Base-by-base conservation (phyloP, 768 basidiomycete genomes). In the Boletus pseudopeckii region DNA sequence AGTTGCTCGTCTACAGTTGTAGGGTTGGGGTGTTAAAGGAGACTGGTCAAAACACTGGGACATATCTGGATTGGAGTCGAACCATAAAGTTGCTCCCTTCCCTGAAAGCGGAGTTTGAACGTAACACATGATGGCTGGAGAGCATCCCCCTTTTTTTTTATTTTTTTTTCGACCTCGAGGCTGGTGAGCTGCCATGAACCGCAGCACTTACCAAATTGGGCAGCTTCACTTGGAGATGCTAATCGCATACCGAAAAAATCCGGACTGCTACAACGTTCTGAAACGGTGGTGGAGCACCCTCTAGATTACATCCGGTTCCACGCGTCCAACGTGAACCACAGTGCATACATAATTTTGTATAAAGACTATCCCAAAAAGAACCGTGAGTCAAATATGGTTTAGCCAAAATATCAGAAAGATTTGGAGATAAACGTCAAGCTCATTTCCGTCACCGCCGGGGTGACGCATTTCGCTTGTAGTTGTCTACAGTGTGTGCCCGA, bases 381-480 rank as follows among this genome's bases (percentile, higher is more conserved):
- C 34, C 37, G 28, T 17, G 43, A 44, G 38, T 32, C 47, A 43
- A 59, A 28, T 17, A 28, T 48, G 58, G 56, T 59, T 57, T 46
- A 57, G 50, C 63, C 38, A 42, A 45, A 48, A 53, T 33, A 24
- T 37, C 40, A 30, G 43, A 56, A 52, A 46, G 11, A 20, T 54
- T 38, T 52, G 28, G 36, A 43, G 26, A 34, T 41, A 22, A 45
- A 50, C 45, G 28, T 53, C 54, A 48, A 58, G 50, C 43, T 58
- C 45, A 53, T 53, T 14, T 37, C 48, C 44, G 36, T 78, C 74
- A 75, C 72, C 76, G 71, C 75, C 76, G 64, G 72, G 74, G 68
- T 64, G 77, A 75, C 42, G 75, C 74, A 53, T 71, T 69, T 54
- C 74, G 68, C 66, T 60, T 71, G 56, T 69, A 76, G 44, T 75